Evolutionary conservation across 148 eudicot genomes (phyloP).

Genomic region (Fagopyrum esculentum): DNA sequence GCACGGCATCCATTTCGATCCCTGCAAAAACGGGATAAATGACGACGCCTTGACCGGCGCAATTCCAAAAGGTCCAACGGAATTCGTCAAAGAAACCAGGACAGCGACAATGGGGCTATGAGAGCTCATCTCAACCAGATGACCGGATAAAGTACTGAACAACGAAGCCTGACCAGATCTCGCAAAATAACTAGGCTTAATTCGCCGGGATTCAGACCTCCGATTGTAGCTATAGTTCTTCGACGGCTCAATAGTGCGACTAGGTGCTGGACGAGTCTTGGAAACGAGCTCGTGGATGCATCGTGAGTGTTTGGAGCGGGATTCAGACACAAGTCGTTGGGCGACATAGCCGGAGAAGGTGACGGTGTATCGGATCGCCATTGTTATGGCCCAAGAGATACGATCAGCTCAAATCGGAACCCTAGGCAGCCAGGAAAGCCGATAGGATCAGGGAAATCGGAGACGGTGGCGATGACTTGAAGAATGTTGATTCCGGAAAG

Average conservation of each 20-base stretch:
- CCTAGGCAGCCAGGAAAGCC: slow-evolving; percentile 27
- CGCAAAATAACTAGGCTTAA: slow-evolving; percentile 12
- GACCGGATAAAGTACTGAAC: slow-evolving; percentile 33
- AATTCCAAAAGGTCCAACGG: slow-evolving; percentile 21
- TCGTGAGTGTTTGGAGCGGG: slow-evolving; percentile 27
- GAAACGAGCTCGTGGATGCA: slow-evolving; percentile 35
- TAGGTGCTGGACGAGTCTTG: slow-evolving; percentile 24
- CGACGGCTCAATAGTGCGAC: slow-evolving; percentile 22
- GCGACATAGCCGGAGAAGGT: slow-evolving; percentile 58
- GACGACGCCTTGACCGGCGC: slow-evolving; percentile 39
- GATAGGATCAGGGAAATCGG: slow-evolving; percentile 26
- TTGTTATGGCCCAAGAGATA: slow-evolving; percentile 12
- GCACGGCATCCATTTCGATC: slow-evolving; percentile 67
- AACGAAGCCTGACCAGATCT: slow-evolving; percentile 13
- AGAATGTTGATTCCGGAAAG: slow-evolving; percentile 5
- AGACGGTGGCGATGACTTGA: slow-evolving; percentile 36
- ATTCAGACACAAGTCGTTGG: slow-evolving; percentile 39
- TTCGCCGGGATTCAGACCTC: slow-evolving; percentile 18
- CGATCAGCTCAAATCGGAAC: slow-evolving; percentile 12
- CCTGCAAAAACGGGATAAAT: slow-evolving; percentile 49
- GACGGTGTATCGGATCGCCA: slow-evolving; percentile 77
- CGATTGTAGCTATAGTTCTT: not conserved
- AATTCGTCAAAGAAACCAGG: slow-evolving; percentile 25
- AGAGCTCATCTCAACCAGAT: slow-evolving; percentile 21
- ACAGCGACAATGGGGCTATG: slow-evolving; percentile 35